Percentiles rank a stretch among this genome's conserved stretches.
Conservation (phyloP, 495 filamentous ascomycete genomes). For the Penicillium lagena region DNA sequence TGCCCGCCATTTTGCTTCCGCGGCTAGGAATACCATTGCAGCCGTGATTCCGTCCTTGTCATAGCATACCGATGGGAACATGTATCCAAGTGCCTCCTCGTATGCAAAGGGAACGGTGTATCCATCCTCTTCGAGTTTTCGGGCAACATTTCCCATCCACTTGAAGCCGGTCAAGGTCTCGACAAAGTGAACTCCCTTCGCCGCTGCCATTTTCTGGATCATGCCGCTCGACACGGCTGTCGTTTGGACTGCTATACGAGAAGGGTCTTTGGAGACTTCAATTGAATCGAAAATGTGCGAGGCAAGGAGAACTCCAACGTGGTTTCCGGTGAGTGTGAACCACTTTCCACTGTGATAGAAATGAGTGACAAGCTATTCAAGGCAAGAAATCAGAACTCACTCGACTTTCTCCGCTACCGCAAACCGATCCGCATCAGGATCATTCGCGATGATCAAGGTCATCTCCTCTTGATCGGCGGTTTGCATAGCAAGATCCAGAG, state of each 20-base stretch:
- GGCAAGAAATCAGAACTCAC: slow-evolving; percentile 15
- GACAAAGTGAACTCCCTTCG: slow-evolving; percentile 49
- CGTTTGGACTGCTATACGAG: slow-evolving; percentile 48
- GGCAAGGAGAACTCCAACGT: slow-evolving; percentile 59
- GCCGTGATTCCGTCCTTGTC: slow-evolving; percentile 70
- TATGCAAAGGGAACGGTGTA: slow-evolving; percentile 55
- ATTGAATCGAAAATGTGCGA: slow-evolving; percentile 49
- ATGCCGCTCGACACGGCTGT: slow-evolving; percentile 63
- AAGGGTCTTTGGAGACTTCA: slow-evolving; percentile 11
- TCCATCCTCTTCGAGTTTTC: slow-evolving; percentile 37
- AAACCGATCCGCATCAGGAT: slow-evolving; percentile 70
- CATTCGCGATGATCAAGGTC: slow-evolving; percentile 55
- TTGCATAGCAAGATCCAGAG: slow-evolving; percentile 56
- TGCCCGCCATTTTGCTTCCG: slow-evolving; percentile 44
- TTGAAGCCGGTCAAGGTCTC: slow-evolving; percentile 74
- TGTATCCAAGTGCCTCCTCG: slow-evolving; percentile 72
- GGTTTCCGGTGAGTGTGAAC: slow-evolving; percentile 64
- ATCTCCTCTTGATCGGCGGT: slow-evolving; percentile 45
- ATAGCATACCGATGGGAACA: slow-evolving; percentile 59
- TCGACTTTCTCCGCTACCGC: slow-evolving; percentile 56
- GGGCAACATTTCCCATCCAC: slow-evolving; percentile 55
- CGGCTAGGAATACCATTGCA: slow-evolving; percentile 56
- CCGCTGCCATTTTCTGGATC: slow-evolving; percentile 52
- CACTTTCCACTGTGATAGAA: slow-evolving; percentile 35
- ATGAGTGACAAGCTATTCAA: not conserved